Percentiles rank a stretch among this genome's conserved stretches.
These are phyloP conservation scores for Peronosclerospora sorghi DNA, from an alignment of 352 stramenopile genomes.

Conservation along the genomic window DNA sequence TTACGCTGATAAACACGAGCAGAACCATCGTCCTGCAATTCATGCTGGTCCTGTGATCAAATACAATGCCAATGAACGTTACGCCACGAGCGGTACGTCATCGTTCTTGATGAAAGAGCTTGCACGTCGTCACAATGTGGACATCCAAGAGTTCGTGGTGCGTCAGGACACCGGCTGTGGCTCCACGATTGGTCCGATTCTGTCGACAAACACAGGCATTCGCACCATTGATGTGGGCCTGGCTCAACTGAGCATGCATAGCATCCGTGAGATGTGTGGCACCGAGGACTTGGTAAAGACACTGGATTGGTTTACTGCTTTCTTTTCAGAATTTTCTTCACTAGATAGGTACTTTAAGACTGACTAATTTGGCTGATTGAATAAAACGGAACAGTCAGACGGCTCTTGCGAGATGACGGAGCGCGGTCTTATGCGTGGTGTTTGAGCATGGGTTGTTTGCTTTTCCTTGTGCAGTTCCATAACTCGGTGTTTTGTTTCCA, in stretches of 20 bases:
- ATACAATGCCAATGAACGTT: constrained; percentile 96
- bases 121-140: constrained; percentile 66
- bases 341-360: constrained; percentile 81
- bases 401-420: no score
- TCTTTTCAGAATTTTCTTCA: constrained; percentile 87
- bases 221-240: constrained; percentile 95
- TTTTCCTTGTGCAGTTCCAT: no score
- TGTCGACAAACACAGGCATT: constrained; percentile 92
- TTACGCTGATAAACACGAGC: constrained; percentile 93
- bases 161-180: constrained; percentile 93
- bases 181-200: constrained; percentile 95
- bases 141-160: constrained; percentile 95
- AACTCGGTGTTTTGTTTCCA: no score
- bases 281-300: constrained; percentile 73
- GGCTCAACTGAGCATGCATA: constrained; percentile 97
- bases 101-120: constrained; percentile 89
- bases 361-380: constrained; percentile 21
- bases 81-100: constrained; percentile 91
- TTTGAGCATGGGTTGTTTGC: no score
- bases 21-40: constrained; percentile 86
- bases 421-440: no score
- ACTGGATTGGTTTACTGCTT: constrained; percentile 88
- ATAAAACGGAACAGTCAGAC: neutral
- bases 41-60: constrained; percentile 97
- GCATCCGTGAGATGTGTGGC: constrained; percentile 92